Percentiles rank a stretch among this genome's conserved stretches.
These are phyloP conservation scores for Amaranthus cruentus DNA, from an alignment of 148 eudicot species.

Conservation along the genomic window DNA sequence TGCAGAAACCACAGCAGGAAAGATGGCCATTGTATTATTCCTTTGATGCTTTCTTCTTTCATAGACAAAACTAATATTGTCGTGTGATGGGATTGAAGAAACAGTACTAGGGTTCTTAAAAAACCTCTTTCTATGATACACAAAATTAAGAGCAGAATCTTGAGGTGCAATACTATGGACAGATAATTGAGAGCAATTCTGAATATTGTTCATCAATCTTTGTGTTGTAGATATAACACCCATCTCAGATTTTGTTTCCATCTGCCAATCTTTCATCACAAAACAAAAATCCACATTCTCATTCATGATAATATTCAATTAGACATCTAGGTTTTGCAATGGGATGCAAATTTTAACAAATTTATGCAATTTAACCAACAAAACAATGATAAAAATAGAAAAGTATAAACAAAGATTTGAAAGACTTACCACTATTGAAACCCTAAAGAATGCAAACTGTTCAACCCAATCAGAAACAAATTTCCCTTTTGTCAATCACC, in stretches of 20 bases:
- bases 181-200: conserved; percentile 48
- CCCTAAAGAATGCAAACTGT: neutral
- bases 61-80: conserved; percentile 30
- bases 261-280: conserved; percentile 30
- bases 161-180: conserved; percentile 36
- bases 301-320: neutral
- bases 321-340: neutral
- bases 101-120: conserved; percentile 30
- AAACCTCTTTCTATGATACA: conserved; percentile 55
- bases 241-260: conserved; percentile 30
- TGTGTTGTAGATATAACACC: conserved; percentile 23
- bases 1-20: conserved; percentile 21
- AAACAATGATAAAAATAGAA: neutral
- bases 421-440: neutral
- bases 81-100: conserved; percentile 20
- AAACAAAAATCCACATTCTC: neutral
- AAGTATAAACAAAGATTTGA: neutral
- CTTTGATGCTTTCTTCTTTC: conserved; percentile 37
- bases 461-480: conserved; percentile 1
- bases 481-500: neutral
- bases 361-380: neutral
- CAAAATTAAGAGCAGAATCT: conserved; percentile 42
- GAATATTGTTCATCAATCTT: conserved; percentile 24
- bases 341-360: neutral
- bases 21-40: conserved; percentile 15